Evolutionary conservation across 371 early-diverging fungal genomes (phyloP).

Genomic region (Vairimorpha ceranae): DNA sequence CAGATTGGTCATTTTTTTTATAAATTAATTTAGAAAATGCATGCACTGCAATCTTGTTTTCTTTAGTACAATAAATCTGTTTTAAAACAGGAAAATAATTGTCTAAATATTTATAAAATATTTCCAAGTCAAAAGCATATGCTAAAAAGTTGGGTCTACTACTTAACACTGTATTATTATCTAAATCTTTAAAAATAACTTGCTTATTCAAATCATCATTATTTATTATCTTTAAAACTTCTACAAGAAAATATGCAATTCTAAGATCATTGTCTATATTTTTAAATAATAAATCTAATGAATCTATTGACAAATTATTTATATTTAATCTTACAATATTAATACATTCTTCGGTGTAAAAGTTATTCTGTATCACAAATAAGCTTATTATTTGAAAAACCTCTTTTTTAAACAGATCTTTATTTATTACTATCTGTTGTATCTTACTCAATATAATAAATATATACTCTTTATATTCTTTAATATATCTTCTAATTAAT

Average conservation of each 20-base stretch:
- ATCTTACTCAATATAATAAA: slow-evolving; percentile 14
- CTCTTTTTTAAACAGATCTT: not conserved
- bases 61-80: slow-evolving; percentile 13
- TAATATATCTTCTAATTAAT: slow-evolving; percentile 17
- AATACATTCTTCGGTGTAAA: slow-evolving; percentile 17
- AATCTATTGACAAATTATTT: not conserved
- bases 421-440: not conserved
- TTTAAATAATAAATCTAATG: slow-evolving; percentile 4
- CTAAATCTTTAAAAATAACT: not conserved
- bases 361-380: slow-evolving; percentile 30
- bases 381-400: slow-evolving; percentile 10
- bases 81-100: slow-evolving; percentile 27
- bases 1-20: not conserved
- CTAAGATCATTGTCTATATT: slow-evolving; percentile 14
- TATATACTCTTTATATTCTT: slow-evolving; percentile 12
- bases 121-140: slow-evolving; percentile 33
- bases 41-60: slow-evolving; percentile 11
- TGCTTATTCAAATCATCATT: not conserved
- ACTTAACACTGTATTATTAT: not conserved
- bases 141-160: slow-evolving; percentile 18
- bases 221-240: slow-evolving; percentile 28
- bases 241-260: slow-evolving; percentile 27
- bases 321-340: not conserved
- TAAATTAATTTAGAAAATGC: slow-evolving; percentile 17
- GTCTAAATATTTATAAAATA: slow-evolving; percentile 24